phyloP scores from a whole-genome alignment of 1,284 basidiomycete species.

The Moniliophthora roreri region DNA sequence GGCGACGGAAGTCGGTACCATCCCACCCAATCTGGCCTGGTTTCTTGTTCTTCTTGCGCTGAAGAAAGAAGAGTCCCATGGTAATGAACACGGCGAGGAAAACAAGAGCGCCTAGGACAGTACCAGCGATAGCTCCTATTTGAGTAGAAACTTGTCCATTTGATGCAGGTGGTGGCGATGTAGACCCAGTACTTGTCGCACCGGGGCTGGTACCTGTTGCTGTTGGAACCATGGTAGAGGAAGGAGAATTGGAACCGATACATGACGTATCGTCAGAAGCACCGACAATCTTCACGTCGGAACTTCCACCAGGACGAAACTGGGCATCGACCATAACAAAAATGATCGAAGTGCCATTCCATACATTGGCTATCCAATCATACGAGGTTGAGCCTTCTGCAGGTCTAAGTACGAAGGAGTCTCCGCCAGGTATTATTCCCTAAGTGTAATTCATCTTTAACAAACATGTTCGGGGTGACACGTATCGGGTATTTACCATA shows the following conservation, averaged over 20 bases:
- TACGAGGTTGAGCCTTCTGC: constrained; percentile 42
- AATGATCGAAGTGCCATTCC: constrained; percentile 57
- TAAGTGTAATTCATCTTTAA: constrained; percentile 23
- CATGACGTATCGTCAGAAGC: constrained; percentile 52
- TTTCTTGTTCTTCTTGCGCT: constrained; percentile 32
- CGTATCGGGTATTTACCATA: constrained; percentile 37
- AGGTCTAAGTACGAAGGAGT: constrained; percentile 45
- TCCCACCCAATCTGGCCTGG: constrained; percentile 8
- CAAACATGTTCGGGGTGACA: not conserved
- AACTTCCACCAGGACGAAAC: constrained; percentile 58
- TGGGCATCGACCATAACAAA: constrained; percentile 62
- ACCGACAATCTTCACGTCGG: constrained; percentile 48
- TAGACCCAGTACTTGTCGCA: constrained; percentile 18
- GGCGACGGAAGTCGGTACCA: constrained; percentile 18
- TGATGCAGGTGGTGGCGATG: constrained; percentile 22
- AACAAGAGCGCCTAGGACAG: constrained; percentile 55
- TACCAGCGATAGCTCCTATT: constrained; percentile 53
- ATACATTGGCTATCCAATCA: constrained; percentile 58
- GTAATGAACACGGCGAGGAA: constrained; percentile 50
- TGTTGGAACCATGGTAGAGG: constrained; percentile 34
- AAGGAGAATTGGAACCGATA: constrained; percentile 50
- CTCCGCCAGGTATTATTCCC: constrained; percentile 69
- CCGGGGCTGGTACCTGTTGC: constrained; percentile 28
- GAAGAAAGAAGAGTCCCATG: constrained; percentile 50
- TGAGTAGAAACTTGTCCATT: constrained; percentile 27